These are phyloP conservation scores for Coffea humblotiana DNA, from an alignment of 305 asterid species.

Conservation along the genomic window DNA sequence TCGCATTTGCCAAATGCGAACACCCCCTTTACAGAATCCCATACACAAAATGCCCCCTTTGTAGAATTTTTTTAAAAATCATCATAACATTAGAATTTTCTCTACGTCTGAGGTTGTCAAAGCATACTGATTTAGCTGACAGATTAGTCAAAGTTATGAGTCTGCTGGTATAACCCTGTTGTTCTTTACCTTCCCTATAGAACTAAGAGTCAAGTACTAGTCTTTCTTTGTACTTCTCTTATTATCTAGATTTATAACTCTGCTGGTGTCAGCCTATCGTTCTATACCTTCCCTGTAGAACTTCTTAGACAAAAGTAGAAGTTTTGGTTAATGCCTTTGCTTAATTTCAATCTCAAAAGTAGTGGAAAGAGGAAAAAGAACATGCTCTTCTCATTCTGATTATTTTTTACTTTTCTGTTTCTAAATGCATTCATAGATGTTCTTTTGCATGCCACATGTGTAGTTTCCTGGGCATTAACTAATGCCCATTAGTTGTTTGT, in stretches of 20 bases:
- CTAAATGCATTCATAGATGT: background rate
- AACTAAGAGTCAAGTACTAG: background rate
- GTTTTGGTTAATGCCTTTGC: background rate
- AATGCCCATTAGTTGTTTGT: background rate
- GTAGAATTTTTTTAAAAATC: no score
- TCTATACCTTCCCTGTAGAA: background rate
- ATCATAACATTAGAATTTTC: no score
- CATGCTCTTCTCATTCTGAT: background rate
- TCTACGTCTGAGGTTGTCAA: background rate
- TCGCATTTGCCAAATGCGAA: no score
- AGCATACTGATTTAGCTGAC: background rate
- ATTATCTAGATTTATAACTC: background rate
- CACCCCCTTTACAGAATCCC: no score
- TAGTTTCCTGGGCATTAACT: background rate
- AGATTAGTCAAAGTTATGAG: background rate
- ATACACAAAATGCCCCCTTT: no score
- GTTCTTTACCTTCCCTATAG: no score
- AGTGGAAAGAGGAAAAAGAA: background rate
- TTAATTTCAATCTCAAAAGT: background rate
- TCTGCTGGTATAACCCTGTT: no score
- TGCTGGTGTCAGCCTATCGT: background rate
- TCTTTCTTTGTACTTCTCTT: conserved; percentile 2
- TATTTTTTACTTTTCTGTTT: background rate
- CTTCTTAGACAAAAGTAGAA: background rate
- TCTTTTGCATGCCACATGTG: background rate